Percentiles rank a stretch among this genome's conserved stretches.
phyloP scores from a whole-genome alignment of 768 basidiomycete genomes.

The Tylopilus sp. region DNA sequence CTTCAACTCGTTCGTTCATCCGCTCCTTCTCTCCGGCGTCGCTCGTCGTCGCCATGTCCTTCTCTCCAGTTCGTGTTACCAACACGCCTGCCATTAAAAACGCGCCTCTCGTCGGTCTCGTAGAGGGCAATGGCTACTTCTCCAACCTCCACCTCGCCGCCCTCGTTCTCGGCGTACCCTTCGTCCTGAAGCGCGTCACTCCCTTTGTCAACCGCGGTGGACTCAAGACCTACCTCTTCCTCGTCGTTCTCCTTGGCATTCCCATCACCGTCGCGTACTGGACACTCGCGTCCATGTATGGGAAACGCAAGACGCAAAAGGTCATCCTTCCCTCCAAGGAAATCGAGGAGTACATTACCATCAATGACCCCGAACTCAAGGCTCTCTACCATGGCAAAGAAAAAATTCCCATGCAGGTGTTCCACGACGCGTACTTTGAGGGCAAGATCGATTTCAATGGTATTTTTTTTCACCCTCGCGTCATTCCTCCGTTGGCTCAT shows the following conservation, averaged over 20 bases:
- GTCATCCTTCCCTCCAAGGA: conserved; percentile 79
- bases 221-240: conserved; percentile 81
- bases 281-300: conserved; percentile 81
- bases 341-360: conserved; percentile 86
- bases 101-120: conserved; percentile 76
- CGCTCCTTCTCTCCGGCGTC: conserved; percentile 12
- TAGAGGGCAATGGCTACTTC: conserved; percentile 84
- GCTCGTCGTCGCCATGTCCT: conserved; percentile 36
- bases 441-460: conserved; percentile 96
- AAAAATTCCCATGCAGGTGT: conserved; percentile 97
- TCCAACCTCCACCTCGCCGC: conserved; percentile 76
- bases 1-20: conserved; percentile 17
- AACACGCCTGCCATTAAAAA: conserved; percentile 77
- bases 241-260: conserved; percentile 67
- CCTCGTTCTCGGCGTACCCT: conserved; percentile 78
- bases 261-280: conserved; percentile 88
- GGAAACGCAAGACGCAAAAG: conserved; percentile 79
- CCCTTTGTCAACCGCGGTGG: conserved; percentile 84
- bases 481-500: background rate
- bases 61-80: conserved; percentile 56
- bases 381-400: conserved; percentile 74
- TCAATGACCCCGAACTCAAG: conserved; percentile 82
- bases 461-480: conserved; percentile 29
- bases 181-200: conserved; percentile 74
- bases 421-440: conserved; percentile 97